Conservation (phyloP, 1,284 basidiomycete genomes). For the Ceratobasidium theobromae region DNA sequence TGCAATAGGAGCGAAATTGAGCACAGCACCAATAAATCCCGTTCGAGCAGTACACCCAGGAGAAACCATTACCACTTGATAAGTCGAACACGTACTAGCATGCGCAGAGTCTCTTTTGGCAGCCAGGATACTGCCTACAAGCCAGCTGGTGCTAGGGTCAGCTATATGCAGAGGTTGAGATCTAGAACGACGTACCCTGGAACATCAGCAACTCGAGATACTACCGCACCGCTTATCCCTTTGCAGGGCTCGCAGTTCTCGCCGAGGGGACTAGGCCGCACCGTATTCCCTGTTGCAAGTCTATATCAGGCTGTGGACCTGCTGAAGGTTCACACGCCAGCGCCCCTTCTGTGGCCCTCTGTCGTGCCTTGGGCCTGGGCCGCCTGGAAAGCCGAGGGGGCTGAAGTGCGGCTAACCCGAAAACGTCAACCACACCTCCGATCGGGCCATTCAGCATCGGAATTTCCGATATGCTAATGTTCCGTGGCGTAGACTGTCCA, state of each 20-base stretch:
- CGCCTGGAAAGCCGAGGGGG: neutral
- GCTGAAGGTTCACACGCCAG: neutral
- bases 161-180: no score
- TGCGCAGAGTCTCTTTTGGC: no score
- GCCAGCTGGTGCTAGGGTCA: no score
- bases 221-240: neutral
- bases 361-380: neutral
- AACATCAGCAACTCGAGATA: neutral
- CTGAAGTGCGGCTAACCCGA: slow-evolving; percentile 15
- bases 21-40: neutral
- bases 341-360: neutral
- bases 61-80: no score
- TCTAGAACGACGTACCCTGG: no score
- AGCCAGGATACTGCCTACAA: no score
- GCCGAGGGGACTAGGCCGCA: neutral
- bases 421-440: slow-evolving; percentile 3
- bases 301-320: no score
- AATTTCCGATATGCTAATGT: slow-evolving; percentile 22
- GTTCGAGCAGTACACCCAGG: no score
- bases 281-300: no score
- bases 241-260: neutral
- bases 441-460: neutral
- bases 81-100: no score
- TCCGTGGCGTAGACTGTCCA: neutral
- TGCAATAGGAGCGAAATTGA: neutral